Base-by-base conservation (phyloP, 192 early-diverging fungal species). In the Entomortierella lignicola region DNA sequence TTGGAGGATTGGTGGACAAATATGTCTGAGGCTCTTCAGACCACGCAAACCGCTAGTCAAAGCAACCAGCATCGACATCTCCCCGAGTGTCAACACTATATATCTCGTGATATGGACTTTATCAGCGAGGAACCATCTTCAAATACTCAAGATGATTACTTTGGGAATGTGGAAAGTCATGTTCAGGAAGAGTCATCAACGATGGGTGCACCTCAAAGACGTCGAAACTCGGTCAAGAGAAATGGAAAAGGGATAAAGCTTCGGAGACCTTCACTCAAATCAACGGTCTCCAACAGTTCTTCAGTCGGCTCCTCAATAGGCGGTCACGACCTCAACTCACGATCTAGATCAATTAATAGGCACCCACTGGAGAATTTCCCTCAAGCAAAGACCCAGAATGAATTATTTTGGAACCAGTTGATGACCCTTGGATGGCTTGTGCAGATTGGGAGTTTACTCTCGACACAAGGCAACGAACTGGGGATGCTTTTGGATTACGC, bases 1-100 rank as follows among this genome's bases (percentile, higher is more conserved):
- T 20, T 77, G 39, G 74, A 77, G 25, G 74, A 77, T 26, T 77
- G 74, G 74, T 77, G 74, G 74, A 52, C 60, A 26, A 63, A 69
- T 23, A 77, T 77, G 66, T 39, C 74, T 7, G 37, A 25, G 32
- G 74, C 60, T 18, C 18, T 77, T 18, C 60, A 55, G 44, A 32
- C 57, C 10, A 29, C 25, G 15, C 8, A 52, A n/a, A 29, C 20
- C 4, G 2, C n/a, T 20, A 27, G 21, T 7, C 43, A 50, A 13
- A 27, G n/a, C 11, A 31, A 32, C 2, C 47, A 39, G 27, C 11
- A 54, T 10, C 50, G 37, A 31, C 67, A 69, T 27, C 20, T 18
- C 4, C 44, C 58, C 6, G 37, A 50, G 4, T 60, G 58, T 29
- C 21, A 60, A 26, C 56, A 29, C 3, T 37, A 23, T 41, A 30